phyloP scores from a whole-genome alignment of 2,329 filamentous ascomycete species.

The Botryotinia calthae region DNA sequence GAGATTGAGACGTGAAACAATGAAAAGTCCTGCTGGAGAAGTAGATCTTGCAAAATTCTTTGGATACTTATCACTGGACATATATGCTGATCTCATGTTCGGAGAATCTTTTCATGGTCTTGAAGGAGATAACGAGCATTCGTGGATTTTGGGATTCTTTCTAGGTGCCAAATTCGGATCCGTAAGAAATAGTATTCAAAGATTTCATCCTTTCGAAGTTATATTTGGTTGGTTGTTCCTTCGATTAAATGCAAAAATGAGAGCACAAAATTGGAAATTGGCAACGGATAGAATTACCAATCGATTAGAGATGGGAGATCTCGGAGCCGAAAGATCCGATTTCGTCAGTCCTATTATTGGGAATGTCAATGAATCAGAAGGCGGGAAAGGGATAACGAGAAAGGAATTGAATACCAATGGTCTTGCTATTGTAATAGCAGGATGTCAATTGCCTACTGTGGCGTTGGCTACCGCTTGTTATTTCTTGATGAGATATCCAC shows the following conservation, averaged over 20 bases:
- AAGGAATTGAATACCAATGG: constrained; percentile 22
- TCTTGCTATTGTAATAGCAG: constrained; percentile 22
- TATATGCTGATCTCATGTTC: constrained; percentile 45
- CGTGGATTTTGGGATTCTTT: constrained; percentile 35
- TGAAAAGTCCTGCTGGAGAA: neutral
- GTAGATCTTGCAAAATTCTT: constrained; percentile 38
- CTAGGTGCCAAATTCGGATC: constrained; percentile 30
- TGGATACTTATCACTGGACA: constrained; percentile 41
- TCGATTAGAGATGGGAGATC: constrained; percentile 20
- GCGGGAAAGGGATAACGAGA: constrained; percentile 22
- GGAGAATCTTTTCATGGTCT: constrained; percentile 42
- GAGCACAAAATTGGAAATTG: constrained; percentile 23
- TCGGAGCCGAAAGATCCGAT: constrained; percentile 36
- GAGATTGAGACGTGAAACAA: constrained; percentile 5
- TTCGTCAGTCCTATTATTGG: constrained; percentile 38
- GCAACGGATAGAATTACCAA: constrained; percentile 27
- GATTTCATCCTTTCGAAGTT: constrained; percentile 22
- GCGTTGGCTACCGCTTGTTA: constrained; percentile 24
- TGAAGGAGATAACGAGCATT: constrained; percentile 33
- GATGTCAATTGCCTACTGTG: constrained; percentile 23
- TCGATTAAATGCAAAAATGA: constrained; percentile 11
- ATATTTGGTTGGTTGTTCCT: constrained; percentile 18
- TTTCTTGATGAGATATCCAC: constrained; percentile 37
- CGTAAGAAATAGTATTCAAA: constrained; percentile 25
- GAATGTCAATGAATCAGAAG: constrained; percentile 24